Evolutionary conservation across 306 rosid species (phyloP), one percentile per base, ranked within the genome.

Genomic region (Aeschynomene evenia): DNA sequence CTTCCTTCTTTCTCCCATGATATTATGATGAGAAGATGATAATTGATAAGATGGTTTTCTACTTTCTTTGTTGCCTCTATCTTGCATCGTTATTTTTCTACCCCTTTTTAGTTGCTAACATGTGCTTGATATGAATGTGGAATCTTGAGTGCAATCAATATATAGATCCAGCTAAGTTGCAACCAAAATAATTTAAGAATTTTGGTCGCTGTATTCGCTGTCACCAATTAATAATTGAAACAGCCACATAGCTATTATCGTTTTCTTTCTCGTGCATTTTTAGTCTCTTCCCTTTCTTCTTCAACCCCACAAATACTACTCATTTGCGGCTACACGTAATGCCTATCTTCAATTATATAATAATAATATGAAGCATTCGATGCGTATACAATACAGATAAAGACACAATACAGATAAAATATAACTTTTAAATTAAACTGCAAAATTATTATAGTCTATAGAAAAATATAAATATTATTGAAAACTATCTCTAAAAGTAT

Each of bases 151-250:
- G 53, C 16, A 24, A 77, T 23, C 55, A 50, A 58, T 29, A 51
- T n/a, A n/a, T n/a, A n/a, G n/a, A n/a, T 71, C 81, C 79, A 66
- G 81, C 85, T 66, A 53, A 63, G 68, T 43, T 43, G 79, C 73
- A 76, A 61, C 68, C 53, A 28, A 55, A 65, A n/a, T n/a, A 43
- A 19, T 50, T 77, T 29, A 42, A 46, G 63, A 66, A 34, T 60
- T 45, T 63, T 29, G 70, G 54, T 37, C 54, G 15, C 2, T 7
- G 40, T 40, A 28, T 54, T 37, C 24, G 72, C 60, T 72, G 73
- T 63, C 79, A 62, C 48, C n/a, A 45, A 29, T 18, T 9, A 80
- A 72, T 55, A 73, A 58, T 45, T 39, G 51, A 66, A 53, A 63
- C 50, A 21, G 68, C 52, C 42, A 71, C 22, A 50, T 6, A 48